These are phyloP conservation scores for Ambrosia trifida DNA, from an alignment of 129 eudicot species.

Conservation along the genomic window DNA sequence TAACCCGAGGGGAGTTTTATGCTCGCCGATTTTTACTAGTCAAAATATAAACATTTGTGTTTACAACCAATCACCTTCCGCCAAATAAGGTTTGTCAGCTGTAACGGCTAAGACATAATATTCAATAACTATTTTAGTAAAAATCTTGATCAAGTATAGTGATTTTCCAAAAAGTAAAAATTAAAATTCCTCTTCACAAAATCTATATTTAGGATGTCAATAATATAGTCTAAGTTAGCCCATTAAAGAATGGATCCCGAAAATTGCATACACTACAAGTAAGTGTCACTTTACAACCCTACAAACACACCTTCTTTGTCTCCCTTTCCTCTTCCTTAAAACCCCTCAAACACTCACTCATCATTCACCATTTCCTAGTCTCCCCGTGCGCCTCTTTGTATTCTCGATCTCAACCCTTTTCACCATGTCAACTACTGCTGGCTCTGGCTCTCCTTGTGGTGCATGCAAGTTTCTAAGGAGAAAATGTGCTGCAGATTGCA, in stretches of 20 bases:
- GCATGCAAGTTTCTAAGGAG: constrained; percentile 97
- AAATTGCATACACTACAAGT: constrained; percentile 61
- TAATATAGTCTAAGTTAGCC: constrained; percentile 28
- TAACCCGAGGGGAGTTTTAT: too few relatives aligned
- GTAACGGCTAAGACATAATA: too few relatives aligned
- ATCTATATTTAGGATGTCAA: constrained; percentile 31
- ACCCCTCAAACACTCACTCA: constrained; percentile 28
- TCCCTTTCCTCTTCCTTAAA: constrained; percentile 52
- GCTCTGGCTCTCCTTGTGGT: constrained; percentile 90
- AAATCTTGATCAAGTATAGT: too few relatives aligned
- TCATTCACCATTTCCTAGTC: constrained; percentile 71
- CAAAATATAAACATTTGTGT: too few relatives aligned
- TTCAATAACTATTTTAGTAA: too few relatives aligned
- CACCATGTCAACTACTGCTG: constrained; percentile 47
- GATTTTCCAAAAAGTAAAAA: too few relatives aligned
- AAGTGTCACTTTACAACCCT: constrained; percentile 75
- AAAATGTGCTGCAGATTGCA: constrained; percentile 87
- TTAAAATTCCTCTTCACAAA: neutral
- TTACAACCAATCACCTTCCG: too few relatives aligned
- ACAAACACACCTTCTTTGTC: constrained; percentile 67
- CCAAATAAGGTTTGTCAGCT: too few relatives aligned
- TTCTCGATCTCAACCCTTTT: neutral
- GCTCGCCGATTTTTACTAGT: too few relatives aligned
- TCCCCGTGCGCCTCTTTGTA: constrained; percentile 52
- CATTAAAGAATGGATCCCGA: constrained; percentile 30